Evolutionary conservation across 305 asterid genomes (phyloP).

Genomic region (Solanum hybrid): DNA sequence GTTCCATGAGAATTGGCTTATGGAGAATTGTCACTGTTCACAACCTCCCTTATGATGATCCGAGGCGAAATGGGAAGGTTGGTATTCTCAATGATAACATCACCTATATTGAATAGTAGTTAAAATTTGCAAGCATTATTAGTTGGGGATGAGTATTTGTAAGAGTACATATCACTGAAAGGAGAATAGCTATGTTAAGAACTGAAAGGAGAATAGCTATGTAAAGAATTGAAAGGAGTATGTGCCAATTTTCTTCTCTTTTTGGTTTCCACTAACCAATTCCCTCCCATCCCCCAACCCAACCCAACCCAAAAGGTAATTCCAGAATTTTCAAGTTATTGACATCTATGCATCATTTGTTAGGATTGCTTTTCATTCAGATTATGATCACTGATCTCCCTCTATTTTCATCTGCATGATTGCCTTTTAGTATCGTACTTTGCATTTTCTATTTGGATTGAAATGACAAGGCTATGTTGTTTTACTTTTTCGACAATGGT

Average conservation of each 20-base stretch:
- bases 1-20: slow-evolving; percentile 50
- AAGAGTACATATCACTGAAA: background rate
- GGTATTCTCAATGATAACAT: background rate
- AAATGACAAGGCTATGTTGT: background rate
- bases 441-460: background rate
- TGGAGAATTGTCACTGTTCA: slow-evolving; percentile 74
- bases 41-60: slow-evolving; percentile 74
- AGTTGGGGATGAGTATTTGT: background rate
- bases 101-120: background rate
- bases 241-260: background rate
- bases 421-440: background rate
- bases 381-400: background rate
- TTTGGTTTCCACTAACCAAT: background rate
- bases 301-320: background rate
- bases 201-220: background rate
- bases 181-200: background rate
- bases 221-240: background rate
- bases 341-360: background rate
- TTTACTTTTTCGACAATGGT: background rate
- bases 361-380: background rate
- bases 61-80: slow-evolving; percentile 91
- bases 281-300: background rate
- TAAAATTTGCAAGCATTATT: background rate
- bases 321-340: background rate
- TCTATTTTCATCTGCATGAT: background rate